A percentile compares a stretch with the other conserved stretches of the same genome.
These are phyloP conservation scores for Macrolepiota fuliginosa DNA, from an alignment of 768 basidiomycete species.

Conservation along the genomic window DNA sequence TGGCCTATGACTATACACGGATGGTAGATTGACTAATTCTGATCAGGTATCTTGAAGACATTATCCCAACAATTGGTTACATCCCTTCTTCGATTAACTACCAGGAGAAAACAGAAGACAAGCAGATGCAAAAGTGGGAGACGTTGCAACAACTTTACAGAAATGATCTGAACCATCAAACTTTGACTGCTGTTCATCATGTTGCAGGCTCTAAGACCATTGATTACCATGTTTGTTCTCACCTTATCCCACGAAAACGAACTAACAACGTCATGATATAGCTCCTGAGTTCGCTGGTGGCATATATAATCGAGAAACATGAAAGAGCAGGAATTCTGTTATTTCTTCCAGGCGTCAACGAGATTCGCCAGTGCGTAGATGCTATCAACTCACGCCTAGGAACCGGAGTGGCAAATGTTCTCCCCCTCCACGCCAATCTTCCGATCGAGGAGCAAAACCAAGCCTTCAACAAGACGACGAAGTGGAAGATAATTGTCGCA, in stretches of 20 bases:
- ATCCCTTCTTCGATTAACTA: conserved; percentile 40
- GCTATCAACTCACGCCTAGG: conserved; percentile 38
- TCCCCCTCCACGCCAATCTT: conserved; percentile 89
- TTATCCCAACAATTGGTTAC: conserved; percentile 59
- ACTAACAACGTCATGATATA: conserved; percentile 20
- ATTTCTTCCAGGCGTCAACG: conserved; percentile 89
- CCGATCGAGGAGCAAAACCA: conserved; percentile 79
- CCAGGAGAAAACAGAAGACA: conserved; percentile 38
- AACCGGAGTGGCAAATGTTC: conserved; percentile 44
- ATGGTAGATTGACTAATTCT: neutral
- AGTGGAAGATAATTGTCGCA: conserved; percentile 83
- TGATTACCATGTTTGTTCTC: conserved; percentile 62
- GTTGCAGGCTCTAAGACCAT: conserved; percentile 61
- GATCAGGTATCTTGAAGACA: conserved; percentile 78
- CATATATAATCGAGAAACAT: conserved; percentile 53
- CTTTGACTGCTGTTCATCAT: conserved; percentile 54
- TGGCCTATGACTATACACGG: conserved; percentile 19
- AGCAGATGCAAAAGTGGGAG: conserved; percentile 29
- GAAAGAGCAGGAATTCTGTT: conserved; percentile 72
- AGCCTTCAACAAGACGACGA: conserved; percentile 62
- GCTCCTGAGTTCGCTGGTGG: conserved; percentile 66
- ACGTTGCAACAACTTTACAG: conserved; percentile 46
- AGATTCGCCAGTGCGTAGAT: conserved; percentile 77
- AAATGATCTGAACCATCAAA: conserved; percentile 45
- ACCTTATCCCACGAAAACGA: neutral